Conservation (phyloP, 495 filamentous ascomycete species). For the Penicillium diatomitis region DNA sequence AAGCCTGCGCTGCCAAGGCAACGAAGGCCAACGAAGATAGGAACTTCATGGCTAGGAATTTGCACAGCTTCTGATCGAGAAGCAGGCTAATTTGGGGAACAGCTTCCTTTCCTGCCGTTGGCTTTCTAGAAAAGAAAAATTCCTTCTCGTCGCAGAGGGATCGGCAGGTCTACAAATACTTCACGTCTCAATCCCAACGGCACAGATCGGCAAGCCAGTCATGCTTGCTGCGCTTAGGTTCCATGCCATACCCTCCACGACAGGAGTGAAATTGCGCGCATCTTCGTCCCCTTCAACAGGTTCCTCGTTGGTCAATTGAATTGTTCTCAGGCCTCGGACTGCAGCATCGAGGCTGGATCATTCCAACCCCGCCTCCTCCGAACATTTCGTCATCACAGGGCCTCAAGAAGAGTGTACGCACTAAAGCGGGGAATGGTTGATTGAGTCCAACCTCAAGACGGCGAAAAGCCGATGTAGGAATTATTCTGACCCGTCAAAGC, state of each 20-base stretch:
- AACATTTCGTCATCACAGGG: constrained; percentile 4
- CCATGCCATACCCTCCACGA: constrained; percentile 3
- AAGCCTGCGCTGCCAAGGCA: constrained; percentile 28
- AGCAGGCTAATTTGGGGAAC: neutral
- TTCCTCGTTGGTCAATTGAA: neutral
- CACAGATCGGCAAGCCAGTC: constrained; percentile 6
- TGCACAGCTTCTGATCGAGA: neutral
- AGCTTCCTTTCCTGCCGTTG: neutral
- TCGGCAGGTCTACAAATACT: constrained; percentile 10
- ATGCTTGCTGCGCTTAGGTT: neutral
- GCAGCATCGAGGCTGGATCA: neutral
- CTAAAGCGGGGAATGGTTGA: no score
- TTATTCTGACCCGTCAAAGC: no score
- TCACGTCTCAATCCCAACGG: neutral
- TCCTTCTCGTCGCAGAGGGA: constrained; percentile 2
- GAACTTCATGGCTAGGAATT: constrained; percentile 22
- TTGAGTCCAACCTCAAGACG: no score
- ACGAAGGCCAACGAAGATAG: constrained; percentile 21
- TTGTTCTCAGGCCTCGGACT: neutral
- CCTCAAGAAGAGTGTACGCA: neutral
- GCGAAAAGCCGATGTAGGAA: no score
- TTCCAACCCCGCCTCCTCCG: neutral
- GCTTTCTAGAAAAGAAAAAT: neutral
- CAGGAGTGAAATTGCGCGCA: no score
- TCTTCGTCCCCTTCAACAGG: neutral